These are phyloP conservation scores for Talaromyces sp. DNA, from an alignment of 2,329 filamentous ascomycete genomes.

Conservation along the genomic window DNA sequence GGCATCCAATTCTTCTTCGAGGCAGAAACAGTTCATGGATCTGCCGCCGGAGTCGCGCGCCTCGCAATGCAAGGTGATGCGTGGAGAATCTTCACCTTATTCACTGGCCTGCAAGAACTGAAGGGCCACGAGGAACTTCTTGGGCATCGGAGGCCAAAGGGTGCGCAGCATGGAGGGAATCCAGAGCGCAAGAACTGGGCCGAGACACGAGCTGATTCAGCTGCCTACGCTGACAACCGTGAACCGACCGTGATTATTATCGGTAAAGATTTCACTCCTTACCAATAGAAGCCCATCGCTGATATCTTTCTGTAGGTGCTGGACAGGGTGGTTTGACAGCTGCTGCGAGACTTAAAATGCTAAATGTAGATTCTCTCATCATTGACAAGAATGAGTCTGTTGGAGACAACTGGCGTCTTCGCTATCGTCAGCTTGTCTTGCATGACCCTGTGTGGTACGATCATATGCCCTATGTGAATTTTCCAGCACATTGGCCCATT, in stretches of 20 bases:
- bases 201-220: conserved; percentile 56
- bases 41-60: conserved; percentile 57
- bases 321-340: conserved; percentile 61
- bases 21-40: conserved; percentile 54
- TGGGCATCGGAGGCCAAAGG: conserved; percentile 51
- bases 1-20: conserved; percentile 59
- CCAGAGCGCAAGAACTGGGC: conserved; percentile 55
- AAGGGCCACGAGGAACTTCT: conserved; percentile 54
- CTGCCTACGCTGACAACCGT: conserved; percentile 50
- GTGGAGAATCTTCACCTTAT: conserved; percentile 66
- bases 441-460: conserved; percentile 64
- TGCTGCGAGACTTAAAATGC: conserved; percentile 60
- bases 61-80: conserved; percentile 42
- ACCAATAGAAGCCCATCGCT: neutral
- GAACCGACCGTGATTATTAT: conserved; percentile 62
- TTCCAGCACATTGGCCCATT: conserved; percentile 66
- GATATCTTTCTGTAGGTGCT: conserved; percentile 45
- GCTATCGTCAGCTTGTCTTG: conserved; percentile 65
- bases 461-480: conserved; percentile 62
- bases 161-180: conserved; percentile 55
- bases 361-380: conserved; percentile 55
- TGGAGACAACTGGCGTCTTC: conserved; percentile 64
- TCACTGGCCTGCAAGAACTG: conserved; percentile 58
- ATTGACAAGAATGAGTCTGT: conserved; percentile 60
- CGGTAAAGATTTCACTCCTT: conserved; percentile 43